Evolutionary conservation across 1,284 basidiomycete species (phyloP).

Genomic region (Marasmius oreades): DNA sequence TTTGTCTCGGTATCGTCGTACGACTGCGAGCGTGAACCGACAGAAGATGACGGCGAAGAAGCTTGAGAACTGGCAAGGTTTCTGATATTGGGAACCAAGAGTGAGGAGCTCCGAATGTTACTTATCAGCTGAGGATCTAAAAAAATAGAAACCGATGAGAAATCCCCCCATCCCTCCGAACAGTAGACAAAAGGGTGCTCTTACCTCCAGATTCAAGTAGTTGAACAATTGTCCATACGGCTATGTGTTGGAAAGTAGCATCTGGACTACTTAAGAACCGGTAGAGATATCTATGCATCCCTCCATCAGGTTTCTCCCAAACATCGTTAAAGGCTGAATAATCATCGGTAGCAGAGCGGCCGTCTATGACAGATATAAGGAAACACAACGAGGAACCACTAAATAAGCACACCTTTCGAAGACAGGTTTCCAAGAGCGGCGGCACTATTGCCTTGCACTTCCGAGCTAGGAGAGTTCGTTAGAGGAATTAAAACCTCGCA

Average conservation of each 20-base stretch:
- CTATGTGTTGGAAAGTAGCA: slow-evolving; percentile 99
- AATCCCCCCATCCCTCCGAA: slow-evolving; percentile 4
- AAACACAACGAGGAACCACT: no score
- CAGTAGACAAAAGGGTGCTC: slow-evolving; percentile 16
- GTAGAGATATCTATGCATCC: slow-evolving; percentile 93
- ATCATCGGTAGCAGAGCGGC: slow-evolving; percentile 82
- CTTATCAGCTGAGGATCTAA: slow-evolving; percentile 84
- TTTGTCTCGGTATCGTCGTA: slow-evolving; percentile 80
- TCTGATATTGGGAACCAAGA: slow-evolving; percentile 82
- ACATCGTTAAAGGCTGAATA: slow-evolving; percentile 98
- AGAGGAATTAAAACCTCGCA: slow-evolving; percentile 97
- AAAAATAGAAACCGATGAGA: slow-evolving; percentile 10
- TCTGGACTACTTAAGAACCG: slow-evolving; percentile 93
- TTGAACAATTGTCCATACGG: slow-evolving; percentile 98
- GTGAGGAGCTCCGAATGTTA: slow-evolving; percentile 81
- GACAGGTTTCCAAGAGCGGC: slow-evolving; percentile 97
- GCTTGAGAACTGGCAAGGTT: slow-evolving; percentile 75
- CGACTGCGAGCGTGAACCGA: slow-evolving; percentile 73
- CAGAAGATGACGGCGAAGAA: slow-evolving; percentile 66
- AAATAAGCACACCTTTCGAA: slow-evolving; percentile 88
- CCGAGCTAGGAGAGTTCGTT: slow-evolving; percentile 93
- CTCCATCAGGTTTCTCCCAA: slow-evolving; percentile 97
- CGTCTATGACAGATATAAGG: slow-evolving; percentile 58
- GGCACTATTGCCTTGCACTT: slow-evolving; percentile 98
- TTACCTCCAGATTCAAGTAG: slow-evolving; percentile 89